A percentile compares a stretch with the other conserved stretches of the same genome.
phyloP scores from a whole-genome alignment of 2,329 filamentous ascomycete species.

The Aspergillus novofumigatus region DNA sequence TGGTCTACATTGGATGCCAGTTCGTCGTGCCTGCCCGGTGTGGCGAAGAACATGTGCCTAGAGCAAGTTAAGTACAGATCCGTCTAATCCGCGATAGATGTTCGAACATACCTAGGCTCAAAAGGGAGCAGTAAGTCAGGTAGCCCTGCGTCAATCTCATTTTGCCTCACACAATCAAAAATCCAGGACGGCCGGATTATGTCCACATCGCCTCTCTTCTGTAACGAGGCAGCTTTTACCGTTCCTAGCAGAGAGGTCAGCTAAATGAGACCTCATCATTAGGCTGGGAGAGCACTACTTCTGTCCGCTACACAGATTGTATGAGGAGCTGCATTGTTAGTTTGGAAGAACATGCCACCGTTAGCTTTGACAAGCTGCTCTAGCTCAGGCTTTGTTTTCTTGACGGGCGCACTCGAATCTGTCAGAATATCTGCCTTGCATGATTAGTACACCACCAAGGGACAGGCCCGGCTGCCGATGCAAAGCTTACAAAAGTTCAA shows the following conservation, averaged over 20 bases:
- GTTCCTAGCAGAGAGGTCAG: conserved; percentile 37
- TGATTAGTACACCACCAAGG: conserved; percentile 7
- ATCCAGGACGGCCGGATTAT: conserved; percentile 81
- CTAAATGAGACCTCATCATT: background rate
- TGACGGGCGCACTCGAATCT: conserved; percentile 64
- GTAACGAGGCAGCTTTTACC: conserved; percentile 77
- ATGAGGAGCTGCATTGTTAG: conserved; percentile 56
- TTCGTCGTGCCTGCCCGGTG: conserved; percentile 50
- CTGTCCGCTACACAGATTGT: conserved; percentile 78
- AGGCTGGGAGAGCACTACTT: conserved; percentile 36
- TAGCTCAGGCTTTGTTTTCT: conserved; percentile 72
- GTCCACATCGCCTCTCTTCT: conserved; percentile 66
- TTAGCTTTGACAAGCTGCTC: conserved; percentile 78
- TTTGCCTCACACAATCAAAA: conserved; percentile 68
- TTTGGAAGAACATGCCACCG: conserved; percentile 75
- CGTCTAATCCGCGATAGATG: conserved; percentile 29
- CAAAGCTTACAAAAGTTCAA: conserved; percentile 62
- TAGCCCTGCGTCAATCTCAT: conserved; percentile 51
- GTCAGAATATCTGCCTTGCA: conserved; percentile 59
- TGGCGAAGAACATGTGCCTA: conserved; percentile 69
- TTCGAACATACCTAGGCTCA: conserved; percentile 46
- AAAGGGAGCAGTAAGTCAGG: conserved; percentile 60
- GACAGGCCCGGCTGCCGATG: conserved; percentile 10
- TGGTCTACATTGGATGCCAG: conserved; percentile 65
- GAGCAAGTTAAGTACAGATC: conserved; percentile 2